phyloP scores from a whole-genome alignment of 2,329 filamentous ascomycete species.

The Akanthomyces lecanii region DNA sequence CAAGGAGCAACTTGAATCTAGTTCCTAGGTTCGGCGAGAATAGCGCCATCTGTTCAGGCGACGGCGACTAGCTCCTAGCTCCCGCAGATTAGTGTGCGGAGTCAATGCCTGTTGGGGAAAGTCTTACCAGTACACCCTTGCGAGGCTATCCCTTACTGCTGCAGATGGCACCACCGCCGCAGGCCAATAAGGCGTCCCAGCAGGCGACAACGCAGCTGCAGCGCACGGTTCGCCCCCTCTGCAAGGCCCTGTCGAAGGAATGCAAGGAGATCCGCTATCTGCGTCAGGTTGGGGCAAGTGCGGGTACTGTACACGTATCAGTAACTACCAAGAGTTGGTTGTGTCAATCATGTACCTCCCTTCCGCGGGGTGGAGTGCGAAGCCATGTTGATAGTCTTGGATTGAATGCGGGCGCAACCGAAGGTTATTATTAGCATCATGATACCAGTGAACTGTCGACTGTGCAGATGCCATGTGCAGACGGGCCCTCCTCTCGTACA shows the following conservation, averaged over 20 bases:
- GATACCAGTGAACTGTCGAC: not conserved
- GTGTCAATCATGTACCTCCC: not conserved
- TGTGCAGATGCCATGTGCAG: too few species aligned
- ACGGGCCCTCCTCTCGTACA: not conserved
- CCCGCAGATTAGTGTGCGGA: not conserved
- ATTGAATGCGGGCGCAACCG: not conserved
- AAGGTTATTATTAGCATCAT: not conserved
- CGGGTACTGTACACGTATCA: too few species aligned
- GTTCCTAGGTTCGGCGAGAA: not conserved
- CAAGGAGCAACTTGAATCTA: not conserved
- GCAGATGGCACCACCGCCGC: not conserved
- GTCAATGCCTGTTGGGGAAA: too few species aligned
- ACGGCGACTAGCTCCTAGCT: not conserved
- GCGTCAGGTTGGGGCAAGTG: too few species aligned
- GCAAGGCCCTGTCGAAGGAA: not conserved
- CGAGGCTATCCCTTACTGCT: not conserved
- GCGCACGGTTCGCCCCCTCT: not conserved
- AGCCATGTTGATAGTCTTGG: not conserved
- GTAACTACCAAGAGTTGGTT: not conserved
- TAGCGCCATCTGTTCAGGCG: not conserved
- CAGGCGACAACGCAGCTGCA: not conserved
- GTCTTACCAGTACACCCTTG: not conserved
- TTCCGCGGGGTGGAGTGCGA: conserved; percentile 1
- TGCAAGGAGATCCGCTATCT: too few species aligned
- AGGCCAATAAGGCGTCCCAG: not conserved